Evolutionary conservation across 176 grass and related monocot species (phyloP).

Genomic region (Musa schizocarpa): DNA sequence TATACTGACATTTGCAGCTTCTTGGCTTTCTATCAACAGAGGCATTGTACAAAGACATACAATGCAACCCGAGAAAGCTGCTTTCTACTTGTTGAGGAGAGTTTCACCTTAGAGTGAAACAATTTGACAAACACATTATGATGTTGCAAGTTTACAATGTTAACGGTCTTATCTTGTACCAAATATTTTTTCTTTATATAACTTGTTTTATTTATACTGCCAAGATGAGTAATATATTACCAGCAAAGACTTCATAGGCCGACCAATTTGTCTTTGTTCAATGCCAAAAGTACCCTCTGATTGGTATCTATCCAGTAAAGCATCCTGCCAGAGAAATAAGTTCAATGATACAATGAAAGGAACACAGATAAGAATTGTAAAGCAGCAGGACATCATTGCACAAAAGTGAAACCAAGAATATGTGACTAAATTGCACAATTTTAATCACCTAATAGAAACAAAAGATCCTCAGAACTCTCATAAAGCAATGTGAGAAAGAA

Average conservation of each 20-base stretch:
- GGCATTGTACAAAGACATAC: too few relatives aligned
- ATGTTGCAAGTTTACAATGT: too few relatives aligned
- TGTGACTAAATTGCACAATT: background rate
- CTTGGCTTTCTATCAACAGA: too few relatives aligned
- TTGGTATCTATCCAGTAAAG: constrained; percentile 72
- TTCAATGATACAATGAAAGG: background rate
- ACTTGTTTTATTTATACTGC: background rate
- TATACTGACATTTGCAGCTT: too few relatives aligned
- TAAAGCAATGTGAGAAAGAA: background rate
- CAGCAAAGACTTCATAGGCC: constrained; percentile 87
- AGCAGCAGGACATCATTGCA: background rate
- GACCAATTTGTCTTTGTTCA: constrained; percentile 67
- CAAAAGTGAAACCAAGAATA: background rate
- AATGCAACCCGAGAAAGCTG: too few relatives aligned
- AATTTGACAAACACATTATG: background rate
- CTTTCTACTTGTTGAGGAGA: too few relatives aligned
- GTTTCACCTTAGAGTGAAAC: too few relatives aligned
- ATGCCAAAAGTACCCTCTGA: constrained; percentile 61
- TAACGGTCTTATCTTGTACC: background rate
- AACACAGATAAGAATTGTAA: background rate
- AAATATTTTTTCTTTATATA: background rate
- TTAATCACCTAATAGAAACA: background rate
- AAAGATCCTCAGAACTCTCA: constrained; percentile 30
- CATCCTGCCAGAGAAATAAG: constrained; percentile 41
- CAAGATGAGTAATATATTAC: constrained; percentile 28